phyloP scores from a whole-genome alignment of 495 filamentous ascomycete genomes.

The Baudoinia panamericana region DNA sequence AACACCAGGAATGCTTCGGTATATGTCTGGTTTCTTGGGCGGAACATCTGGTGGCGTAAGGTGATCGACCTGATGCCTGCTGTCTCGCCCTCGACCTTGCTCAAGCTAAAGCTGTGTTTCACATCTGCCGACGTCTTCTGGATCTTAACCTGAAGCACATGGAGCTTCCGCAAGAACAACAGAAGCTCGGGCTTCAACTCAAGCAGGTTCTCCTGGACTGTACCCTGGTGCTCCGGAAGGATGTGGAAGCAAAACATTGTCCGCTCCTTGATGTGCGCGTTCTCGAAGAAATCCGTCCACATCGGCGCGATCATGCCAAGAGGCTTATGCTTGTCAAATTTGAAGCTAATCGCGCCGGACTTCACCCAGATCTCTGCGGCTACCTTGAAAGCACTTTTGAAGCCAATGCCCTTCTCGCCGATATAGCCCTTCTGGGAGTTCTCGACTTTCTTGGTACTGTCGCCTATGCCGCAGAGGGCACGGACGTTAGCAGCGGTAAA shows the following conservation, averaged over 20 bases:
- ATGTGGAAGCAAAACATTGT: conserved; percentile 14
- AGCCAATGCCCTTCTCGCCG: conserved; percentile 22
- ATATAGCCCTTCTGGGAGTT: conserved; percentile 11
- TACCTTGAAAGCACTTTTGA: conserved; percentile 21
- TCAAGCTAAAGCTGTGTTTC: neutral
- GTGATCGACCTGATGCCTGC: neutral
- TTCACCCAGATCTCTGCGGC: conserved; percentile 14
- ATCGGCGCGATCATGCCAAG: conserved; percentile 14
- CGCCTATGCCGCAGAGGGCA: conserved; percentile 13
- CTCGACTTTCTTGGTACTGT: conserved; percentile 13
- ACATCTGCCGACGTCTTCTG: neutral
- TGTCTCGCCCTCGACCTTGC: neutral
- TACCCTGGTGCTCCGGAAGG: neutral
- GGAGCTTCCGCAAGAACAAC: conserved; percentile 14
- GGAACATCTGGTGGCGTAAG: neutral
- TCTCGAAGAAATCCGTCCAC: conserved; percentile 1
- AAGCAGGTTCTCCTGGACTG: neutral
- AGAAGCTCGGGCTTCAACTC: conserved; percentile 3
- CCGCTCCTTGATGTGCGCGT: neutral
- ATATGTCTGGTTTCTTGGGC: neutral
- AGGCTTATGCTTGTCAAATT: conserved; percentile 12
- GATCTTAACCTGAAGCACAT: conserved; percentile 5
- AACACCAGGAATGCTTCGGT: neutral
- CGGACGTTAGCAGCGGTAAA: conserved; percentile 14
- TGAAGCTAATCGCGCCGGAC: conserved; percentile 11